Evolutionary conservation across 192 early-diverging fungal species (phyloP).

Genomic region (Funneliformis mosseae): DNA sequence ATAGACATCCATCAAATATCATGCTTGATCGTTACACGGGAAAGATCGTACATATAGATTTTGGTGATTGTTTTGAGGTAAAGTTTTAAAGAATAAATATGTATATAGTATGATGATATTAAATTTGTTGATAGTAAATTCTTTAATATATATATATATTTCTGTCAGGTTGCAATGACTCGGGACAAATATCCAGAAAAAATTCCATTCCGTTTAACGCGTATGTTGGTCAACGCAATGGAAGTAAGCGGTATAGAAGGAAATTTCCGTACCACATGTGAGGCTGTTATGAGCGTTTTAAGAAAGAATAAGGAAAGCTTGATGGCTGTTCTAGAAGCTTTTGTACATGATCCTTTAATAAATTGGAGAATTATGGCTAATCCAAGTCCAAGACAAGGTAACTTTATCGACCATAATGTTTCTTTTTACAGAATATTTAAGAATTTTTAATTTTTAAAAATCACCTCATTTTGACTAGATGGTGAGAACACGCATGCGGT

Average conservation of each 20-base stretch:
- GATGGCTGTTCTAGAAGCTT: slow-evolving; percentile 98
- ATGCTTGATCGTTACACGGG: slow-evolving; percentile 88
- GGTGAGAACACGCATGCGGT: slow-evolving; percentile 61
- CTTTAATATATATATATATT: no score
- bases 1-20: slow-evolving; percentile 95
- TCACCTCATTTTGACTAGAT: slow-evolving; percentile 22
- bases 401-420: background rate
- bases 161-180: slow-evolving; percentile 84
- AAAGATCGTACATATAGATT: slow-evolving; percentile 97
- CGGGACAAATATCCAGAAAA: slow-evolving; percentile 96
- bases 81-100: background rate
- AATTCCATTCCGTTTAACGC: slow-evolving; percentile 97
- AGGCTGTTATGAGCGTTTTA: slow-evolving; percentile 94
- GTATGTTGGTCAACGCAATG: slow-evolving; percentile 98
- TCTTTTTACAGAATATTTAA: background rate
- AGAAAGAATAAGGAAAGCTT: slow-evolving; percentile 93
- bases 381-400: slow-evolving; percentile 50
- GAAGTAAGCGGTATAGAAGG: slow-evolving; percentile 97
- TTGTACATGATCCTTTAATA: slow-evolving; percentile 96
- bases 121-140: no score
- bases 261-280: slow-evolving; percentile 92
- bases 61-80: slow-evolving; percentile 96
- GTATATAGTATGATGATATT: background rate
- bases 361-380: slow-evolving; percentile 79
- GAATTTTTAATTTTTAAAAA: background rate